phyloP scores from a whole-genome alignment of 371 early-diverging fungal species.

The Dipsacomyces acuminosporus region DNA sequence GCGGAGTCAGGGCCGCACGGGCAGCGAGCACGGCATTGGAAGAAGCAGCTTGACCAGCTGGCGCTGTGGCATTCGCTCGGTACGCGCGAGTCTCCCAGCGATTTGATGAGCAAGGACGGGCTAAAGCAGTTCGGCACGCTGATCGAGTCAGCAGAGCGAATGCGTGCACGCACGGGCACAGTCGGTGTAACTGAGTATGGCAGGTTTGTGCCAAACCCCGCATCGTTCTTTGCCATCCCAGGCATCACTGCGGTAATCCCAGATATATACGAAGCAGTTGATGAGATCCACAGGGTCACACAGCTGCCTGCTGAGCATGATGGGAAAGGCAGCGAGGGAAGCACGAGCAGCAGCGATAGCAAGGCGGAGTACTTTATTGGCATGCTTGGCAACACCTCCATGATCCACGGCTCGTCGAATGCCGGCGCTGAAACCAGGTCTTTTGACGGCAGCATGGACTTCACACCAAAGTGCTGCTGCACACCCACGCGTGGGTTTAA shows the following conservation, averaged over 20 bases:
- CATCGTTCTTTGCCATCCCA: constrained; percentile 40
- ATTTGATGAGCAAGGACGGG: constrained; percentile 27
- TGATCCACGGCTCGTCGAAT: too few species aligned
- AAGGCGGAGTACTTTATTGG: too few species aligned
- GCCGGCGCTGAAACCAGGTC: constrained; percentile 21
- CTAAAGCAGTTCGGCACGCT: constrained; percentile 14
- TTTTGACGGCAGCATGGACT: constrained; percentile 27
- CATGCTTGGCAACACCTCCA: too few species aligned
- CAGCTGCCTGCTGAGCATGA: constrained; percentile 15
- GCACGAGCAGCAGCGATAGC: not conserved
- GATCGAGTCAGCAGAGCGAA: constrained; percentile 23
- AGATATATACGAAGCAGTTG: constrained; percentile 38
- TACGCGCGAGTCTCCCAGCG: constrained; percentile 30
- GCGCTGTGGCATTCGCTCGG: constrained; percentile 41
- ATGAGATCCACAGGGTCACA: constrained; percentile 38
- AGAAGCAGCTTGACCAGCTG: constrained; percentile 43
- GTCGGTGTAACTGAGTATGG: constrained; percentile 23
- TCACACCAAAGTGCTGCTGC: constrained; percentile 28
- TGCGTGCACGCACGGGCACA: constrained; percentile 6
- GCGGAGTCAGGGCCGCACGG: constrained; percentile 37
- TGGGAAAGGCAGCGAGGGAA: not conserved
- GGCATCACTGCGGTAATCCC: constrained; percentile 40
- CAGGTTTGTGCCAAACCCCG: constrained; percentile 33
- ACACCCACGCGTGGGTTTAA: constrained; percentile 18
- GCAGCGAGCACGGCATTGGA: constrained; percentile 41